A percentile compares a stretch with the other conserved stretches of the same genome.
phyloP scores from a whole-genome alignment of 1,139 yeast species.

The Lodderomyces margitis region DNA sequence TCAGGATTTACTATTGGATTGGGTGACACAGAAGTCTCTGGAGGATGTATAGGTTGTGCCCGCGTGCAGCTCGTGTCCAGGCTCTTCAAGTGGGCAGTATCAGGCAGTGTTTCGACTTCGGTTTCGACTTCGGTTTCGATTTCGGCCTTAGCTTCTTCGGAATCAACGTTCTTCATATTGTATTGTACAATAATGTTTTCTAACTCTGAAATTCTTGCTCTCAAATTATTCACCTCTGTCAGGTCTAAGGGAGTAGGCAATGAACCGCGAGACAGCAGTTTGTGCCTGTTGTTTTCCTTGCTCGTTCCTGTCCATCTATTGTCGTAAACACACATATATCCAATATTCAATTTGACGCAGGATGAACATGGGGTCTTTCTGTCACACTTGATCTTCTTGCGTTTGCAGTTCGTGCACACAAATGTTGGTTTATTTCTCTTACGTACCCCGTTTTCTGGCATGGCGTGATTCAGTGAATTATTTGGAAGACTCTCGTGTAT shows the following conservation, averaged over 20 bases:
- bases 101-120: too few relatives aligned
- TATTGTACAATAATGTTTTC: constrained; percentile 3
- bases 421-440: constrained; percentile 23
- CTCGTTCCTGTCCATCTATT: constrained; percentile 5
- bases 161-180: neutral
- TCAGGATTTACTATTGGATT: constrained; percentile 25
- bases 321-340: constrained; percentile 23
- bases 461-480: too few relatives aligned
- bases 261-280: neutral
- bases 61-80: neutral
- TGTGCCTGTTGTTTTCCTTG: neutral
- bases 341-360: constrained; percentile 23
- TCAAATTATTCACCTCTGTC: constrained; percentile 2
- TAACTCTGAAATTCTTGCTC: constrained; percentile 5
- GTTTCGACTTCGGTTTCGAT: neutral
- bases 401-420: constrained; percentile 30
- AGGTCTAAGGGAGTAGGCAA: neutral
- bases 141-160: neutral
- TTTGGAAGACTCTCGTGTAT: too few relatives aligned
- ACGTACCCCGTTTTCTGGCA: neutral
- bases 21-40: constrained; percentile 17
- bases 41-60: constrained; percentile 5
- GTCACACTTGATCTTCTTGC: constrained; percentile 32
- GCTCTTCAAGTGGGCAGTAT: too few relatives aligned
- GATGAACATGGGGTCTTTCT: constrained; percentile 27